phyloP scores from a whole-genome alignment of 129 eudicot genomes.

The Oenanthe sinensis region DNA sequence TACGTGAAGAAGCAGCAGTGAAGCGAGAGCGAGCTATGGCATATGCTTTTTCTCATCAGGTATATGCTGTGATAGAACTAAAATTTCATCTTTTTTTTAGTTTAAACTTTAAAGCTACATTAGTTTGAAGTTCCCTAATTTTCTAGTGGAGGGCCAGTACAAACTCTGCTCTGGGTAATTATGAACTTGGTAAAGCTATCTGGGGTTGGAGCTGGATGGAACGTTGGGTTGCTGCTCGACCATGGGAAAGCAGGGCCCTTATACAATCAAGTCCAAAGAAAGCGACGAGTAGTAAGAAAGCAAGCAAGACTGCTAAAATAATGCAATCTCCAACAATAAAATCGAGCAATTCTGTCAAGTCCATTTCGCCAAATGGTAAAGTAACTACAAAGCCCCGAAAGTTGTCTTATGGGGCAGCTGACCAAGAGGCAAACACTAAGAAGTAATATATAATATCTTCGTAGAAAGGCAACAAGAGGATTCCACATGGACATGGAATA shows the following conservation, averaged over 20 bases:
- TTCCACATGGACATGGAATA: neutral
- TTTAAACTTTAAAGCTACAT: neutral
- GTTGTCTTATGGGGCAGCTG: conserved; percentile 48
- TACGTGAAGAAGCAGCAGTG: conserved; percentile 87
- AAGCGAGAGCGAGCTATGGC: conserved; percentile 98
- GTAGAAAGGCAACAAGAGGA: neutral
- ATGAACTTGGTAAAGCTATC: conserved; percentile 48
- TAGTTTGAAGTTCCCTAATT: neutral
- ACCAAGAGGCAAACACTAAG: conserved; percentile 20
- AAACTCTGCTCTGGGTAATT: conserved; percentile 31
- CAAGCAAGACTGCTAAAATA: conserved; percentile 29
- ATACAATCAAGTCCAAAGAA: conserved; percentile 49
- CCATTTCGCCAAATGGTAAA: conserved; percentile 45
- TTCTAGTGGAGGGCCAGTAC: conserved; percentile 90
- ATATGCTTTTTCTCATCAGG: conserved; percentile 96
- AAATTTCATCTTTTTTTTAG: neutral
- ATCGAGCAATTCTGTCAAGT: conserved; percentile 35
- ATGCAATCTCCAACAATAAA: conserved; percentile 30
- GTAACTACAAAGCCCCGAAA: conserved; percentile 39
- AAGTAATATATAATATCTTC: conserved; percentile 1
- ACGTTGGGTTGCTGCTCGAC: conserved; percentile 92
- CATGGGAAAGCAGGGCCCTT: conserved; percentile 77
- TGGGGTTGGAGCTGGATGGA: conserved; percentile 99
- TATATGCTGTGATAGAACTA: conserved; percentile 11
- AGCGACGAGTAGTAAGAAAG: conserved; percentile 20